Evolutionary conservation across 306 rosid genomes (phyloP).

Genomic region (Quillaja saponaria): DNA sequence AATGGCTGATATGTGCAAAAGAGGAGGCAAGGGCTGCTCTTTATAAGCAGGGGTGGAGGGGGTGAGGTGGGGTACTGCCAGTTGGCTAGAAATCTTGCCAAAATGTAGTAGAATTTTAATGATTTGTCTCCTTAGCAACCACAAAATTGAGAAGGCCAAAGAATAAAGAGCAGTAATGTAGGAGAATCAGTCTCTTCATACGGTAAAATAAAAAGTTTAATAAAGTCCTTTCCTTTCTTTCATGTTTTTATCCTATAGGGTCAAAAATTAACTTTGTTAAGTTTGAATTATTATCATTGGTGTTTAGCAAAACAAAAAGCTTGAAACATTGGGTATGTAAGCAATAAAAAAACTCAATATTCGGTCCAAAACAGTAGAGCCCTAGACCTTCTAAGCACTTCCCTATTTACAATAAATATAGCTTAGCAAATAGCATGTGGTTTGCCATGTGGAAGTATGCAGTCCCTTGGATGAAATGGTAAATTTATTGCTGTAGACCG

Average conservation of each 20-base stretch:
- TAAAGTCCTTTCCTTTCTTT: constrained; percentile 9
- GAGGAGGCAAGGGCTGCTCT: constrained; percentile 36
- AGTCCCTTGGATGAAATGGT: too few species aligned
- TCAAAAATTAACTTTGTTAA: background rate
- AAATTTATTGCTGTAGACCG: background rate
- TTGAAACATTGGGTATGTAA: constrained; percentile 14
- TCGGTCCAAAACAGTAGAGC: background rate
- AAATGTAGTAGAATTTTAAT: constrained; percentile 34
- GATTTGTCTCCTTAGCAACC: constrained; percentile 50
- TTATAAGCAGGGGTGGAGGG: constrained; percentile 42
- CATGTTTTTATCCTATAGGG: background rate
- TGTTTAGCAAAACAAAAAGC: too few species aligned
- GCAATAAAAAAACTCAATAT: background rate
- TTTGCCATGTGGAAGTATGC: too few species aligned
- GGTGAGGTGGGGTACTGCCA: constrained; percentile 33
- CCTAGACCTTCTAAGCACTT: too few species aligned
- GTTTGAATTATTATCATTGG: too few species aligned
- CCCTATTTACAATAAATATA: too few species aligned
- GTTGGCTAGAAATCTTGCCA: constrained; percentile 39
- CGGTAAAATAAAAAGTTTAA: background rate
- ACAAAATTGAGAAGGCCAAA: constrained; percentile 36
- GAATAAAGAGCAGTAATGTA: constrained; percentile 16
- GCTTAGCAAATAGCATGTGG: too few species aligned
- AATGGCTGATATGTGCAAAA: constrained; percentile 28
- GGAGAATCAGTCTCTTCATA: constrained; percentile 39